phyloP scores from a whole-genome alignment of 2,329 filamentous ascomycete genomes.

The Fusarium compactum region DNA sequence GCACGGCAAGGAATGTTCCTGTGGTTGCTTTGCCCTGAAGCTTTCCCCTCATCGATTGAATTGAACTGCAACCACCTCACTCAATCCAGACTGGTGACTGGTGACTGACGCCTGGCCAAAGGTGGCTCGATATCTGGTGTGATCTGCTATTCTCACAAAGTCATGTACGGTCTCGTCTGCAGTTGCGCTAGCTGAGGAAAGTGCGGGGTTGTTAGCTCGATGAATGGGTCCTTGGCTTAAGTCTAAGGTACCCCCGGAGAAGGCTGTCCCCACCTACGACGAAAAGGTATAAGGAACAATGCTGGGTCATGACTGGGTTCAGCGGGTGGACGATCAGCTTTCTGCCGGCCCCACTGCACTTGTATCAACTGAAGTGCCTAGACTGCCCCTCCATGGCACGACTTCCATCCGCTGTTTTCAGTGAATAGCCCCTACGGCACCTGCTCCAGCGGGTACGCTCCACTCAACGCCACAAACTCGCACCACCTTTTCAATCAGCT shows the following conservation, averaged over 20 bases:
- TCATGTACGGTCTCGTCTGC: conserved; percentile 28
- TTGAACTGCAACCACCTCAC: conserved; percentile 37
- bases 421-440: conserved; percentile 21
- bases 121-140: conserved; percentile 36
- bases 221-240: conserved; percentile 22
- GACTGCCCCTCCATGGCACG: conserved; percentile 22
- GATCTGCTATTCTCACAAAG: conserved; percentile 35
- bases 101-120: conserved; percentile 22
- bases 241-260: conserved; percentile 17
- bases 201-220: conserved; percentile 36
- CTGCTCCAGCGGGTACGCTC: conserved; percentile 10
- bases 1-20: conserved; percentile 36
- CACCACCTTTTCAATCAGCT: conserved; percentile 23
- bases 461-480: conserved; percentile 40
- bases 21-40: conserved; percentile 29
- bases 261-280: neutral
- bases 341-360: conserved; percentile 30
- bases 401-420: conserved; percentile 32
- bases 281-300: conserved; percentile 24
- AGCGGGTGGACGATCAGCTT: conserved; percentile 30
- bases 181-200: conserved; percentile 30
- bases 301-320: conserved; percentile 14
- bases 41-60: conserved; percentile 41
- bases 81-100: conserved; percentile 17
- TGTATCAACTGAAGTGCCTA: conserved; percentile 20